Conservation (phyloP, 306 rosid genomes). For the Alnus rubra region DNA sequence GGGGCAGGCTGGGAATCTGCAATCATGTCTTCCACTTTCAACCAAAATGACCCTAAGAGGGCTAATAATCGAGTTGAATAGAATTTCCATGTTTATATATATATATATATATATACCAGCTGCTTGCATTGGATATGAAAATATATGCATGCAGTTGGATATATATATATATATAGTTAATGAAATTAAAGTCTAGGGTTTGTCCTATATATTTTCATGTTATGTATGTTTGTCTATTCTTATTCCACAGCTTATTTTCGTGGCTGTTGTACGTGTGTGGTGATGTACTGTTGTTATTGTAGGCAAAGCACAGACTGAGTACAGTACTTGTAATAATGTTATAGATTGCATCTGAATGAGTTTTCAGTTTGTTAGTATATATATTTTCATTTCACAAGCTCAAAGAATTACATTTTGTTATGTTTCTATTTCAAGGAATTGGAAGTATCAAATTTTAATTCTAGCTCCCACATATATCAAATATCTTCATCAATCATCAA, state of each 20-base stretch:
- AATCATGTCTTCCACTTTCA: conserved; percentile 36
- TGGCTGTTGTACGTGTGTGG: conserved; percentile 2
- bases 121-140: conserved; percentile 1
- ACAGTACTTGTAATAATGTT: neutral
- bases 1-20: conserved; percentile 48
- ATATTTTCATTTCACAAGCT: neutral
- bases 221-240: neutral
- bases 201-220: neutral
- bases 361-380: neutral
- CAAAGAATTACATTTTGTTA: neutral
- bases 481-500: neutral
- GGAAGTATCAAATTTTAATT: neutral
- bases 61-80: conserved; percentile 10
- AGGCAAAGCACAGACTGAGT: neutral
- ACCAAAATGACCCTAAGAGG: conserved; percentile 35
- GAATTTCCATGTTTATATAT: neutral
- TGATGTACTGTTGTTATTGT: neutral
- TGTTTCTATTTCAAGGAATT: neutral
- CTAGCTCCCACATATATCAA: neutral
- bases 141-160: neutral
- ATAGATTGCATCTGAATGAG: neutral
- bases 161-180: neutral
- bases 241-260: neutral
- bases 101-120: neutral
- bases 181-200: conserved; percentile 1